phyloP scores from a whole-genome alignment of 1,139 yeast species.

The Suhomyces choctaworum region DNA sequence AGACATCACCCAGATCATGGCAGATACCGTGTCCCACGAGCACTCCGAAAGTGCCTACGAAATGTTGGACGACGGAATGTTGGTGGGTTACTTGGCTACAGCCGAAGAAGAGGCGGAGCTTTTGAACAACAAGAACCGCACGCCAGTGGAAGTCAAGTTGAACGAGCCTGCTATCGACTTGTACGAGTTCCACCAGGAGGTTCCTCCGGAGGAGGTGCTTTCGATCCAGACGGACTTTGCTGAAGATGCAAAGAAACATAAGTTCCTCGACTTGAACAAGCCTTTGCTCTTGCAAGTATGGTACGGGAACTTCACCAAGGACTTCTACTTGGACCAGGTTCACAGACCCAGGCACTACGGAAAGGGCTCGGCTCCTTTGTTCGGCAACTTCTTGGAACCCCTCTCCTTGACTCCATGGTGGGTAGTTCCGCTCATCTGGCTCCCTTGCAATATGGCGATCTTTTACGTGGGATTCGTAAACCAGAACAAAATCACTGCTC shows the following conservation, averaged over 20 bases:
- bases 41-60: slow-evolving; percentile 90
- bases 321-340: slow-evolving; percentile 90
- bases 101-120: slow-evolving; percentile 45
- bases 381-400: slow-evolving; percentile 51
- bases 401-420: slow-evolving; percentile 53
- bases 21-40: slow-evolving; percentile 65
- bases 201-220: slow-evolving; percentile 71
- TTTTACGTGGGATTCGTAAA: slow-evolving; percentile 43
- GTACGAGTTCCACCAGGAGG: slow-evolving; percentile 55
- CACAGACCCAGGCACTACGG: slow-evolving; percentile 92
- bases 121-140: slow-evolving; percentile 40
- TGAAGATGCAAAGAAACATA: slow-evolving; percentile 71
- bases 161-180: slow-evolving; percentile 23
- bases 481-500: slow-evolving; percentile 36
- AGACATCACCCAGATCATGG: slow-evolving; percentile 77
- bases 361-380: slow-evolving; percentile 80
- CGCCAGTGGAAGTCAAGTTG: slow-evolving; percentile 46
- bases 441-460: slow-evolving; percentile 67
- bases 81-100: slow-evolving; percentile 49
- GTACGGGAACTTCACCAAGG: slow-evolving; percentile 72
- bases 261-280: slow-evolving; percentile 79
- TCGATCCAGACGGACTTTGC: slow-evolving; percentile 76
- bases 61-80: slow-evolving; percentile 73
- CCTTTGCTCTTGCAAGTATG: slow-evolving; percentile 82
- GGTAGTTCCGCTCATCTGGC: slow-evolving; percentile 87